Evolutionary conservation across 306 rosid species (phyloP).

Genomic region (Comarum palustre): DNA sequence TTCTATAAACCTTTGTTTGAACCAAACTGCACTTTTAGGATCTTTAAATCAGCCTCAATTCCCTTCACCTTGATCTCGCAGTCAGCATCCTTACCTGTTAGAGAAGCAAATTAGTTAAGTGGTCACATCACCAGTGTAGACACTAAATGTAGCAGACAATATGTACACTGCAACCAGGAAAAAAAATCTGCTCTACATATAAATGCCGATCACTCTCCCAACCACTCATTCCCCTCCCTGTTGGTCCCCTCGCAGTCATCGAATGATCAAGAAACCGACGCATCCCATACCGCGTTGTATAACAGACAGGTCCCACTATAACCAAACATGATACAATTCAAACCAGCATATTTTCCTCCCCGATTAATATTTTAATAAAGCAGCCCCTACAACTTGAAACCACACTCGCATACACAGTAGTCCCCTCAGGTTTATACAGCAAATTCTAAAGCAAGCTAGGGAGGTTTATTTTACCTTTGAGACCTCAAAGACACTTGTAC

Average conservation of each 20-base stretch:
- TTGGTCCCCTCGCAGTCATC: too few species aligned
- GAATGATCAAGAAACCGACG: too few species aligned
- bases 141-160: background rate
- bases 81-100: constrained; percentile 54
- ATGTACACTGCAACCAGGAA: background rate
- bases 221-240: too few species aligned
- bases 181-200: too few species aligned
- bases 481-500: background rate
- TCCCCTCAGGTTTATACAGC: background rate
- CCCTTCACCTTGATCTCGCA: constrained; percentile 69
- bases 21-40: constrained; percentile 60
- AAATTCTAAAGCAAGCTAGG: background rate
- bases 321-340: background rate
- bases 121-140: background rate
- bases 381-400: background rate
- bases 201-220: too few species aligned
- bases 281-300: too few species aligned
- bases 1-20: background rate
- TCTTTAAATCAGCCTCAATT: constrained; percentile 86
- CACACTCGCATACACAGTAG: background rate
- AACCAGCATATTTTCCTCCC: background rate
- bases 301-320: too few species aligned
- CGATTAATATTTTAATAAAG: background rate
- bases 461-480: background rate
- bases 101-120: constrained; percentile 22